These are phyloP conservation scores for Neckera pumila DNA, from an alignment of 225 moss, liverwort and hornwort genomes.

Conservation along the genomic window DNA sequence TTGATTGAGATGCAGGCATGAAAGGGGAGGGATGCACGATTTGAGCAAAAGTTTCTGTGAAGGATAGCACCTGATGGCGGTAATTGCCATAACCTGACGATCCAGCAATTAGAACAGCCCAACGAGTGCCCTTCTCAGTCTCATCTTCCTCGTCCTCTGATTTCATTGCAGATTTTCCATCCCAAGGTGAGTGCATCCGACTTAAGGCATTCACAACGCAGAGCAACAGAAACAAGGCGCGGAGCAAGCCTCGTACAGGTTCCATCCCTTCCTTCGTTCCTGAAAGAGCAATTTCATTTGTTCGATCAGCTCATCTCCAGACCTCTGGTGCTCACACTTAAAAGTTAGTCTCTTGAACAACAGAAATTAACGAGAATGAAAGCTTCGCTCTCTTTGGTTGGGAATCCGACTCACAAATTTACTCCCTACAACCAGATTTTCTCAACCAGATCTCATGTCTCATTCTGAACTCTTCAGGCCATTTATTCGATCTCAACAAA, in stretches of 20 bases:
- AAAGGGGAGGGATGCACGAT: not conserved
- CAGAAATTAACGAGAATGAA: not conserved
- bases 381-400: not conserved
- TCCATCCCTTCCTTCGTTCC: conserved; percentile 13
- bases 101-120: conserved; percentile 48
- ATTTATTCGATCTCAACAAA: not conserved
- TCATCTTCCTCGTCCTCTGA: not conserved
- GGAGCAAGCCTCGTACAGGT: not conserved
- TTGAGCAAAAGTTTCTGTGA: not conserved
- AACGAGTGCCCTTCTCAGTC: conserved; percentile 4
- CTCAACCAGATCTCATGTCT: not conserved
- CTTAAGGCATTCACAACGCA: not conserved
- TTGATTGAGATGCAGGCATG: not conserved
- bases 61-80: conserved; percentile 26
- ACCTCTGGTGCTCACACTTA: not conserved
- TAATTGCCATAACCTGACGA: conserved; percentile 30
- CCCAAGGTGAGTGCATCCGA: conserved; percentile 5
- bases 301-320: not conserved
- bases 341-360: not conserved
- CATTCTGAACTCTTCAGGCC: not conserved
- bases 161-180: conserved; percentile 2
- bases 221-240: conserved; percentile 6
- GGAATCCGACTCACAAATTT: not conserved
- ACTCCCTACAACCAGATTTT: not conserved
- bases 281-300: not conserved